These are phyloP conservation scores for Paramecium sexaurelia DNA, from an alignment of 73 alveolate species.

Conservation along the genomic window DNA sequence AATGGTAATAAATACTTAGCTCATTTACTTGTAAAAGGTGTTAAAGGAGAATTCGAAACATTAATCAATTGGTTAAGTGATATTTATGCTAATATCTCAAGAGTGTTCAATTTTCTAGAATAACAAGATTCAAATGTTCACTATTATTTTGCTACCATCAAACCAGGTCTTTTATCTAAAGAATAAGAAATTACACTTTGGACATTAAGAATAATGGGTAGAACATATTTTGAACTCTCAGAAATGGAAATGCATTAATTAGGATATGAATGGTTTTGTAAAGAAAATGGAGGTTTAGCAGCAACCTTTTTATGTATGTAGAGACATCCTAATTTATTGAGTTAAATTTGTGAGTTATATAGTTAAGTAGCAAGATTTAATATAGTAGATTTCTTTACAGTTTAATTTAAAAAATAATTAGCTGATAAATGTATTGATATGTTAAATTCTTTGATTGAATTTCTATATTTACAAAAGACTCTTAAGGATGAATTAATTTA, in stretches of 20 bases:
- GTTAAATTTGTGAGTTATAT: conserved; percentile 36
- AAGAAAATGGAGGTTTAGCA: conserved; percentile 85
- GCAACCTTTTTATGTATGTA: conserved; percentile 78
- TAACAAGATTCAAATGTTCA: conserved; percentile 42
- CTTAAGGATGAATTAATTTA: conserved; percentile 59
- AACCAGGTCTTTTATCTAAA: conserved; percentile 80
- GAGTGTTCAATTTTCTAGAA: conserved; percentile 59
- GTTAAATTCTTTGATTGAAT: conserved; percentile 22
- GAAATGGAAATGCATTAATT: conserved; percentile 67
- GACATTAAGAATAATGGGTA: conserved; percentile 75
- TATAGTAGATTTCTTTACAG: conserved; percentile 63
- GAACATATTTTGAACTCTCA: conserved; percentile 76
- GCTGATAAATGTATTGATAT: conserved; percentile 56
- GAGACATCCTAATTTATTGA: conserved; percentile 71
- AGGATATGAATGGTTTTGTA: conserved; percentile 87
- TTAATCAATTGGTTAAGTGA: conserved; percentile 80
- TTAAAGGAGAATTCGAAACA: conserved; percentile 87
- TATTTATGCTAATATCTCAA: conserved; percentile 70
- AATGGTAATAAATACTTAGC: conserved; percentile 83
- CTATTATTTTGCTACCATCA: conserved; percentile 64
- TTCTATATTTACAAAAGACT: background rate
- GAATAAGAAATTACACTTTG: conserved; percentile 76
- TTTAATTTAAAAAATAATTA: conserved; percentile 56
- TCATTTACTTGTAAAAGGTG: conserved; percentile 88
- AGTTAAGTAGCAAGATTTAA: conserved; percentile 62